Evolutionary conservation across 306 rosid genomes (phyloP).

Genomic region (Ochetophila trinervis): DNA sequence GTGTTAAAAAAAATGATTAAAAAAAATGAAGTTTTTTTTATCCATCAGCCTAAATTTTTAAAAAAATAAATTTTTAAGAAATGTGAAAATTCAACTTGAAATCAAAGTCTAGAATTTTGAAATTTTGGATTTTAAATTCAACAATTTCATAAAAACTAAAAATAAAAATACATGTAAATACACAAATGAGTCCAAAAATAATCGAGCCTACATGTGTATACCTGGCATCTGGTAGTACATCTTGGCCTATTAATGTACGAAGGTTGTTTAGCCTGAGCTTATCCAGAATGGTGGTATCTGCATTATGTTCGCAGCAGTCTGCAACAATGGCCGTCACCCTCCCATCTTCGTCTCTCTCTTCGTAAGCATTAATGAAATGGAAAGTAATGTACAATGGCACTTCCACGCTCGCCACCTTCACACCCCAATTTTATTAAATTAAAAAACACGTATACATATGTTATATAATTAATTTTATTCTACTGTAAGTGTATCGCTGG

Average conservation of each 20-base stretch:
- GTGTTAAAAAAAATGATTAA: too few relatives aligned
- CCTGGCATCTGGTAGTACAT: conserved; percentile 92
- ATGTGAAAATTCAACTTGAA: too few relatives aligned
- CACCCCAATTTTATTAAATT: neutral
- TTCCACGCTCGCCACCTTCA: conserved; percentile 81
- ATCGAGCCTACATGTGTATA: conserved; percentile 14
- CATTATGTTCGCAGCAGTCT: conserved; percentile 86
- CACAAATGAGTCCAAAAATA: too few relatives aligned
- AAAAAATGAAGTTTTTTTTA: too few relatives aligned
- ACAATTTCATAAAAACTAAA: too few relatives aligned
- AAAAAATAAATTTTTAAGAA: too few relatives aligned
- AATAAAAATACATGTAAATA: too few relatives aligned
- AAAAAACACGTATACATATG: neutral
- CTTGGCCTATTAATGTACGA: conserved; percentile 47
- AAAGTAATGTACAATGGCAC: conserved; percentile 80
- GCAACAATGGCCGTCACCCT: conserved; percentile 63
- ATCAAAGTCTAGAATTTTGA: too few relatives aligned
- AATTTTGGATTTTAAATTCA: too few relatives aligned
- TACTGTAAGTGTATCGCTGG: too few relatives aligned
- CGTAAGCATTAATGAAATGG: conserved; percentile 93
- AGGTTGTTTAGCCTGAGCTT: conserved; percentile 63
- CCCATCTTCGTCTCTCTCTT: conserved; percentile 78
- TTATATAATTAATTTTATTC: too few relatives aligned
- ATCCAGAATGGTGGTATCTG: conserved; percentile 59
- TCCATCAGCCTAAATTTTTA: too few relatives aligned